Evolutionary conservation across 768 basidiomycete genomes (phyloP).

Genomic region (Kwoniella dendrophila): DNA sequence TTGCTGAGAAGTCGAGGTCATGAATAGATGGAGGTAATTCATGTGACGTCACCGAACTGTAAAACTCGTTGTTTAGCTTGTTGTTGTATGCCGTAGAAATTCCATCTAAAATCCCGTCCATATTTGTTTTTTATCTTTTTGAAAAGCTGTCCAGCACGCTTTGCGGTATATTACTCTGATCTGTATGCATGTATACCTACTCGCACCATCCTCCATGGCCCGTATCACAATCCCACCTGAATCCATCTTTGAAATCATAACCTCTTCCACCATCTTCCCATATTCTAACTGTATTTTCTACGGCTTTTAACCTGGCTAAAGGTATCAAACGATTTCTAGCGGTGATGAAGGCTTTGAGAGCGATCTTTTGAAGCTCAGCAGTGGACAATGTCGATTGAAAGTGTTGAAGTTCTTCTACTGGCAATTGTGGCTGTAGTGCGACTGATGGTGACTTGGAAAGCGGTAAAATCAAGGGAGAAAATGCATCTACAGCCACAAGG

Average conservation of each 20-base stretch:
- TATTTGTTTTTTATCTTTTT: too few relatives aligned
- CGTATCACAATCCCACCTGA: constrained; percentile 23
- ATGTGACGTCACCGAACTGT: too few relatives aligned
- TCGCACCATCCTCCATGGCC: constrained; percentile 11
- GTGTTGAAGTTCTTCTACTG: constrained; percentile 14
- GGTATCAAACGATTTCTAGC: constrained; percentile 23
- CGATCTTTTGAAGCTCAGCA: constrained; percentile 16
- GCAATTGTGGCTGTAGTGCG: not conserved
- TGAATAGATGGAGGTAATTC: too few relatives aligned
- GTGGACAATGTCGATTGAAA: constrained; percentile 3
- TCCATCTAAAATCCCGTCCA: too few relatives aligned
- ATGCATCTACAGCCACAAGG: constrained; percentile 11
- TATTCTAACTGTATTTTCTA: constrained; percentile 9
- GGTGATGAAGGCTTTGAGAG: constrained; percentile 29
- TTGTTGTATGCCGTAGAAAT: too few relatives aligned
- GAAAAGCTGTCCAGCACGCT: not conserved
- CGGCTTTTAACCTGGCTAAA: not conserved
- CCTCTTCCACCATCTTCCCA: constrained; percentile 35
- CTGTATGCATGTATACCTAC: not conserved
- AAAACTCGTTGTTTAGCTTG: too few relatives aligned
- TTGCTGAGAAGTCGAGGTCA: too few relatives aligned
- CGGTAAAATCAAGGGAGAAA: constrained; percentile 25
- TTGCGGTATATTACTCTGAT: not conserved
- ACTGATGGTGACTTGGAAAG: constrained; percentile 6
- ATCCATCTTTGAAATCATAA: constrained; percentile 19